These are phyloP conservation scores for Bipolaris gigantea DNA, from an alignment of 2,329 filamentous ascomycete species.

Conservation along the genomic window DNA sequence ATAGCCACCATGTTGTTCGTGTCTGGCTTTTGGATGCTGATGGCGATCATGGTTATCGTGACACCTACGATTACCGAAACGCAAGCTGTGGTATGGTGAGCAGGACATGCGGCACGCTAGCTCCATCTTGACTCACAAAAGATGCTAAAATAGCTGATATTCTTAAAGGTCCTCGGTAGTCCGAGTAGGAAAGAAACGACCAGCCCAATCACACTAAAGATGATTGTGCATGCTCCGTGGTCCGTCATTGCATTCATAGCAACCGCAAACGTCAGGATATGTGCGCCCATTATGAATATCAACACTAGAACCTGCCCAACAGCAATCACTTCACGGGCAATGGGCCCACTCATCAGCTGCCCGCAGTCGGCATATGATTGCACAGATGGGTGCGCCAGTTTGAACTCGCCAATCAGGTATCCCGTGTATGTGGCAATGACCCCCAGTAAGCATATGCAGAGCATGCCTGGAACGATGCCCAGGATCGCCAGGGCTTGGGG, in stretches of 20 bases:
- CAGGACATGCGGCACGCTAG: slow-evolving; percentile 10
- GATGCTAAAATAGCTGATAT: slow-evolving; percentile 64
- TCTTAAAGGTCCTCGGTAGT: slow-evolving; percentile 64
- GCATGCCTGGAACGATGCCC: slow-evolving; percentile 57
- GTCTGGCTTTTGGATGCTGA: slow-evolving; percentile 57
- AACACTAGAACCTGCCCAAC: slow-evolving; percentile 65
- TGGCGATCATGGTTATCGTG: slow-evolving; percentile 66
- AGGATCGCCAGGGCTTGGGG: slow-evolving; percentile 56
- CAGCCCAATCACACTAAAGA: slow-evolving; percentile 64
- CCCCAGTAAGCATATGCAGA: slow-evolving; percentile 58
- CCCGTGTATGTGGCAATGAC: slow-evolving; percentile 63
- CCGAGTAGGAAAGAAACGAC: slow-evolving; percentile 61
- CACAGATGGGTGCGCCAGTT: slow-evolving; percentile 59
- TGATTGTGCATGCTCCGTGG: slow-evolving; percentile 64
- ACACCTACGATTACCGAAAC: slow-evolving; percentile 66
- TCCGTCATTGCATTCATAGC: slow-evolving; percentile 67
- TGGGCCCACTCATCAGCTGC: slow-evolving; percentile 60
- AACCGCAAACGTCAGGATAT: slow-evolving; percentile 70
- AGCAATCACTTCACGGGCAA: slow-evolving; percentile 65
- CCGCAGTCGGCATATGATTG: slow-evolving; percentile 70
- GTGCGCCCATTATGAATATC: slow-evolving; percentile 71
- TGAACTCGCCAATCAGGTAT: slow-evolving; percentile 63
- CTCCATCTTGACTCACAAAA: slow-evolving; percentile 49
- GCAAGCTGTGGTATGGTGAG: slow-evolving; percentile 53
- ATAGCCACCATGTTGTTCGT: slow-evolving; percentile 32